Evolutionary conservation across 345 rosid genomes (phyloP).

Genomic region (Kandelia obovata): DNA sequence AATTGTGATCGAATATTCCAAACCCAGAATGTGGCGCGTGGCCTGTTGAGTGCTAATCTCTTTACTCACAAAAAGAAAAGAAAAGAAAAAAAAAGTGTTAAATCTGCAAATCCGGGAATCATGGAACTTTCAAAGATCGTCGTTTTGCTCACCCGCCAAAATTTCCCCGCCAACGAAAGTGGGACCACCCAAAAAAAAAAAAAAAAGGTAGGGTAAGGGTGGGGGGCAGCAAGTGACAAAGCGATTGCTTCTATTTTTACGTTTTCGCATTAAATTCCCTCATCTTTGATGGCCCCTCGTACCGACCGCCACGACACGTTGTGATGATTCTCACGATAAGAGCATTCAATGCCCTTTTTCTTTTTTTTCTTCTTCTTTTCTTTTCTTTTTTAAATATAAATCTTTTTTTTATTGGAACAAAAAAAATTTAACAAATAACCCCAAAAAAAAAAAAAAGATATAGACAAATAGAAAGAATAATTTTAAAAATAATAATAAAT

Average conservation of each 20-base stretch:
- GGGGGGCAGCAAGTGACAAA: background rate
- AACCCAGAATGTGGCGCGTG: background rate
- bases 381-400: no score
- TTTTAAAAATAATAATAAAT: no score
- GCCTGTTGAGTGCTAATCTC: background rate
- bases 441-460: no score
- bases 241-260: slow-evolving; percentile 12
- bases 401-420: no score
- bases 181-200: slow-evolving; percentile 14
- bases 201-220: no score
- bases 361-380: no score
- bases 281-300: slow-evolving; percentile 7
- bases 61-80: no score
- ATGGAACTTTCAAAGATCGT: slow-evolving; percentile 10
- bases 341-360: background rate
- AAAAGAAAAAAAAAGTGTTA: no score
- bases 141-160: slow-evolving; percentile 38
- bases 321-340: slow-evolving; percentile 9
- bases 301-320: slow-evolving; percentile 15
- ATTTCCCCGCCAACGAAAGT: slow-evolving; percentile 26
- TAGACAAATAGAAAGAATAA: no score
- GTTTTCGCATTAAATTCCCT: slow-evolving; percentile 19
- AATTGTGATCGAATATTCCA: no score
- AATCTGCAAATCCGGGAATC: slow-evolving; percentile 4
- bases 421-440: no score